Evolutionary conservation across 169 alveolate genomes (phyloP).

Genomic region (Blepharisma undulans): DNA sequence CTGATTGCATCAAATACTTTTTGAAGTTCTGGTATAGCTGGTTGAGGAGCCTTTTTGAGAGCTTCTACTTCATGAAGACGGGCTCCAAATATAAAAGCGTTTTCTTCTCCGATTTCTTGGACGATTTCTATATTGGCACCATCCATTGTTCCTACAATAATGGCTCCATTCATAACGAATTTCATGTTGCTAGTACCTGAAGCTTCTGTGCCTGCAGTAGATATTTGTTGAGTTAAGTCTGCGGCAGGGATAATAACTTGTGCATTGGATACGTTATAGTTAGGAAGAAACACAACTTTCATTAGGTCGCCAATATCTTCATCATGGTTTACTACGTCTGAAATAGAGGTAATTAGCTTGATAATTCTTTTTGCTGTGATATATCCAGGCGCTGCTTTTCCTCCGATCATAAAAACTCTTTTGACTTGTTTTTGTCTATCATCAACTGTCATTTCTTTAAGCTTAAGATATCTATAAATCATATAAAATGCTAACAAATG

Average conservation of each 20-base stretch:
- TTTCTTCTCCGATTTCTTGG: conserved; percentile 92
- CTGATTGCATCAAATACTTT: conserved; percentile 89
- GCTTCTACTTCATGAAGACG: conserved; percentile 83
- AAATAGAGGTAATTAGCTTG: conserved; percentile 88
- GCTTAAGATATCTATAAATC: conserved; percentile 86
- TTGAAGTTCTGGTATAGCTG: conserved; percentile 74
- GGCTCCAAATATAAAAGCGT: conserved; percentile 94
- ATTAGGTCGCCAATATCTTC: conserved; percentile 83
- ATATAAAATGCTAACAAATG: conserved; percentile 88
- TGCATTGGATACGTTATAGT: conserved; percentile 93
- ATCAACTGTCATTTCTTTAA: conserved; percentile 74
- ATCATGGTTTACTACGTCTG: conserved; percentile 89
- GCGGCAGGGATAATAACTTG: conserved; percentile 93
- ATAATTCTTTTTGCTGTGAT: conserved; percentile 91
- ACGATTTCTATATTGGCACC: conserved; percentile 96
- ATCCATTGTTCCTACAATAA: conserved; percentile 94
- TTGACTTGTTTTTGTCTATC: conserved; percentile 82
- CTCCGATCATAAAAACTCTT: conserved; percentile 92
- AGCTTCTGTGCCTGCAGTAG: conserved; percentile 96
- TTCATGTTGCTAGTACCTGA: conserved; percentile 95
- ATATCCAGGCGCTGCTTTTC: conserved; percentile 95
- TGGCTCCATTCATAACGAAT: conserved; percentile 94
- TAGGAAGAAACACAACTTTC: conserved; percentile 91
- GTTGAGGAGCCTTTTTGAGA: conserved; percentile 59
- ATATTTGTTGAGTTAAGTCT: conserved; percentile 92